Base-by-base conservation (phyloP, 768 basidiomycete genomes). In the Mycena olivaceomarginata region DNA sequence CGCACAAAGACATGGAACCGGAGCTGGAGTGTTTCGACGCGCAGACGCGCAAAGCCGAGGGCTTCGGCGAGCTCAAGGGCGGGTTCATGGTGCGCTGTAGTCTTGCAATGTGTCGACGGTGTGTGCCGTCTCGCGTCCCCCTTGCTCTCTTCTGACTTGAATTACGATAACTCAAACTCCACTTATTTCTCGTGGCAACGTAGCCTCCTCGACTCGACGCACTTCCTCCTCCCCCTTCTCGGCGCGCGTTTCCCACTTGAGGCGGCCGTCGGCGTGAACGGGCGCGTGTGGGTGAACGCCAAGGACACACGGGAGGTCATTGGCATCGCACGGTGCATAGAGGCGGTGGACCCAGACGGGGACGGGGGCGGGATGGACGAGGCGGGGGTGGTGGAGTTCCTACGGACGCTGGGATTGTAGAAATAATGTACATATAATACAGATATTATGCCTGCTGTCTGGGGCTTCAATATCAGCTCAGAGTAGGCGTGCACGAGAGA, bases 1-100 rank as follows among this genome's bases (percentile, higher is more conserved):
- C 98, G 7, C 97, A 98, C 82, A 96, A 97, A 82, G 98, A 99
- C 84, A 98, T 99, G 96, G 98, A 99, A 70, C 98, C 98, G 1
- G 98, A 99, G 82, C 88, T 99, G 11, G 97, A 98, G 83, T 99
- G 98, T 84, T 96, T 98, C 81, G 96, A 99, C 82, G 96, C 97
- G 2, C 95, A 97, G 80, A 97, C 96, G 37, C 94, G 93, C 78
- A 99, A 98, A 85, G 88, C 97, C 1, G 96, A 96, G 75, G 98
- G 97, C 0, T 99, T 96, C 80, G 98, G 98, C 1, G 97, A 98
- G 80, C 90, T 99, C 48, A 97, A 96, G 79, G 95, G 94, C 10
- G 98, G 98, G 1, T 95, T 98, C 81, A 82, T 98, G 76, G 89
- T 95, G 11, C 89, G 91, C 46, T 96, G 95, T 81, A 97, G 96